These are phyloP conservation scores for Naganishia vaughanmartiniae DNA, from an alignment of 768 basidiomycete species.

Conservation along the genomic window DNA sequence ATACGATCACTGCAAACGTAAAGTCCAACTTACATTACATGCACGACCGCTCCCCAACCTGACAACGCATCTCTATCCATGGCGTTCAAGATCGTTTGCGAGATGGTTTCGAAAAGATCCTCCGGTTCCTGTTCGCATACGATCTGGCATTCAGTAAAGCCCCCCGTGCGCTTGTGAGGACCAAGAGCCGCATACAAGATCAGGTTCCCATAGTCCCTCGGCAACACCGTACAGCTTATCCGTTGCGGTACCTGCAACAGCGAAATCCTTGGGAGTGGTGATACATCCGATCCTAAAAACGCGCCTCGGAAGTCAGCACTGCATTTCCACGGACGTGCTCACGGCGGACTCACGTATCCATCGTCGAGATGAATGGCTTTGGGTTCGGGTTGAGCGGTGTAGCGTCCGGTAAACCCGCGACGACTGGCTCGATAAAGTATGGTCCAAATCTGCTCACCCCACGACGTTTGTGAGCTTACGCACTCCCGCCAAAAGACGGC, in stretches of 20 bases:
- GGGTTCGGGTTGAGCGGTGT: constrained; percentile 58
- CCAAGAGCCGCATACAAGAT: constrained; percentile 60
- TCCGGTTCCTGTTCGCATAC: constrained; percentile 66
- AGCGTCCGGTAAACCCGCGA: constrained; percentile 69
- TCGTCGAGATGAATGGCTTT: constrained; percentile 90
- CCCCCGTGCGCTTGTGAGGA: background rate
- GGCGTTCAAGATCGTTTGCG: constrained; percentile 89
- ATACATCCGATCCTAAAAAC: constrained; percentile 51
- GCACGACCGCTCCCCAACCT: constrained; percentile 93
- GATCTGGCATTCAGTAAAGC: background rate
- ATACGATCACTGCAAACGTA: constrained; percentile 24
- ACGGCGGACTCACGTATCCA: constrained; percentile 59
- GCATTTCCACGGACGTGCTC: too few relatives aligned
- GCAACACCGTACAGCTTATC: constrained; percentile 93
- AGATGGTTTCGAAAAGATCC: constrained; percentile 97
- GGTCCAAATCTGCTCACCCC: constrained; percentile 67
- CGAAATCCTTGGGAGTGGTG: constrained; percentile 68
- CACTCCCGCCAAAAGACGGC: background rate
- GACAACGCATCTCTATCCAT: constrained; percentile 95
- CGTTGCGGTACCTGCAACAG: constrained; percentile 89
- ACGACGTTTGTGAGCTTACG: too few relatives aligned
- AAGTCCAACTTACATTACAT: constrained; percentile 72
- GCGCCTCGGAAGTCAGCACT: background rate
- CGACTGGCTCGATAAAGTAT: constrained; percentile 93
- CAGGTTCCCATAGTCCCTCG: constrained; percentile 97